Conservation (phyloP, 129 eudicot species). For the Rutidosis leptorrhynchoides region DNA sequence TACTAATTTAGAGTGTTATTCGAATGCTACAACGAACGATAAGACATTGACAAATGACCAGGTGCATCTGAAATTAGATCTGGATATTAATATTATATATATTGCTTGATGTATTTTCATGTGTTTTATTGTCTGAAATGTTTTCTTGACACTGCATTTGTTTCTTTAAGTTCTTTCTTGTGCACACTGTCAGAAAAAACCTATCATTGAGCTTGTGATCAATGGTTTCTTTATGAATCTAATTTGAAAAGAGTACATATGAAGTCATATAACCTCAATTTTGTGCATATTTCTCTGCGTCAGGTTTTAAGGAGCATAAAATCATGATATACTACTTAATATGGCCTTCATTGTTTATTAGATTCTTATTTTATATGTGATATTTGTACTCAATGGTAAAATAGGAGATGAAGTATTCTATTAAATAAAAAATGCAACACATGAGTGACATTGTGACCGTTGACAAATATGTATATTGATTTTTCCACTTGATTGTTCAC, state of each 20-base stretch:
- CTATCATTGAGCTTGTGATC: conserved; percentile 16
- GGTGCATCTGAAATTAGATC: conserved; percentile 21
- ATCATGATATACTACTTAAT: conserved; percentile 7
- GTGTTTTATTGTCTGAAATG: conserved; percentile 4
- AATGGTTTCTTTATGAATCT: neutral
- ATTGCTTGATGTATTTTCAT: conserved; percentile 11
- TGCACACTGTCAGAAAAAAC: conserved; percentile 16
- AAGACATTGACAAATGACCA: conserved; percentile 45
- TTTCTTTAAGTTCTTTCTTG: neutral
- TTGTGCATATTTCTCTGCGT: conserved; percentile 25
- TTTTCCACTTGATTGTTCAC: conserved; percentile 1
- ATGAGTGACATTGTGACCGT: neutral
- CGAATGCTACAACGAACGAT: too few species aligned
- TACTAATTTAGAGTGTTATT: too few species aligned
- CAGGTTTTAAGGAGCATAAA: conserved; percentile 18
- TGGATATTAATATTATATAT: too few species aligned
- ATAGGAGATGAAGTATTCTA: conserved; percentile 4
- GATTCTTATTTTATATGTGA: neutral
- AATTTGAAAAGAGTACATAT: conserved; percentile 13
- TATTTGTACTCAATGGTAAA: conserved; percentile 14
- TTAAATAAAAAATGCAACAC: neutral
- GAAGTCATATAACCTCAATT: neutral
- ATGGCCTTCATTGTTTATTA: conserved; percentile 1
- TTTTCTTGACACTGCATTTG: conserved; percentile 8
- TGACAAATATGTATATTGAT: conserved; percentile 2